Evolutionary conservation across 1,284 basidiomycete genomes (phyloP).

Genomic region (Vanrija sp.): DNA sequence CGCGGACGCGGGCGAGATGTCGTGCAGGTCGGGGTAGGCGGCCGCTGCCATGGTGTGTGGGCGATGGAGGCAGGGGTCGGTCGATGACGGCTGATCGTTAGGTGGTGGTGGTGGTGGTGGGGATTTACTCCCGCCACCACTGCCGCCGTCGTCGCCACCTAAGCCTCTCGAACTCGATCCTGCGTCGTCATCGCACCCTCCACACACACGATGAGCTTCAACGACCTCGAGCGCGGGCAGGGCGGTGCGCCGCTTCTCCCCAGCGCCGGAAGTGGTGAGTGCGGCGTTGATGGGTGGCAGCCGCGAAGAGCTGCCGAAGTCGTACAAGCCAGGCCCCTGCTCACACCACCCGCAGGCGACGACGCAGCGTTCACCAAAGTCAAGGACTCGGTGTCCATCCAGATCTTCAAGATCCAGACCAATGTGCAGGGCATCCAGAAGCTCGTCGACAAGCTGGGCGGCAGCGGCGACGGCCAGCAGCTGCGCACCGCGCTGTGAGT

Average conservation of each 20-base stretch:
- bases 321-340: no score
- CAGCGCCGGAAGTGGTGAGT: constrained; percentile 27
- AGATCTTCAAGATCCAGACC: constrained; percentile 97
- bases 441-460: constrained; percentile 85
- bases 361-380: constrained; percentile 61
- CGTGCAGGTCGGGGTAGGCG: constrained; percentile 25
- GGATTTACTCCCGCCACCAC: background rate
- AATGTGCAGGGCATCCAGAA: constrained; percentile 94
- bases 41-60: constrained; percentile 8
- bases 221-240: constrained; percentile 52
- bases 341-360: constrained; percentile 19
- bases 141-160: background rate
- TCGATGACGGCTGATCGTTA: background rate
- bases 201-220: constrained; percentile 50
- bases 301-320: no score
- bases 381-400: constrained; percentile 82
- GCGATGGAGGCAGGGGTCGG: background rate
- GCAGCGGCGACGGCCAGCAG: constrained; percentile 64
- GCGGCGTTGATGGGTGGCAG: background rate
- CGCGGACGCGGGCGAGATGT: constrained; percentile 11
- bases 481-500: constrained; percentile 55
- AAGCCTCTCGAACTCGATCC: background rate
- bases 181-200: background rate
- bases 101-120: background rate
- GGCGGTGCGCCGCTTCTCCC: constrained; percentile 26